A percentile compares a stretch with the other conserved stretches of the same genome.
Conservation (phyloP, 345 rosid species). For the Aquilaria sinensis region DNA sequence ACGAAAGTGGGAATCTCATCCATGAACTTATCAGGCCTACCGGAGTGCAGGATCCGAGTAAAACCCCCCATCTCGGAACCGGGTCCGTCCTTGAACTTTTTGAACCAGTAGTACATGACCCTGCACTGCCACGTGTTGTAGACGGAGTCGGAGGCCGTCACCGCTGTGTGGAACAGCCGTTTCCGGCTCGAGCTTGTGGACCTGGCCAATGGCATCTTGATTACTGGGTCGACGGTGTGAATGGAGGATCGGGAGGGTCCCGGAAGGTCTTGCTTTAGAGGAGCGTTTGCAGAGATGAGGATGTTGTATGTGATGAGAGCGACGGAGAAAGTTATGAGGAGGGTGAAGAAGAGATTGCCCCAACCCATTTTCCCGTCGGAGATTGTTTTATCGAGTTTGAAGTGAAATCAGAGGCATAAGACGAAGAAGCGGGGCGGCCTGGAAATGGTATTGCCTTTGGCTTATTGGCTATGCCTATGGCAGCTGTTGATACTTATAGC, state of each 20-base stretch:
- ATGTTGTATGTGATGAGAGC: slow-evolving; percentile 95
- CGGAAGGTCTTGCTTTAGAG: slow-evolving; percentile 77
- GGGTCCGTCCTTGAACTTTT: slow-evolving; percentile 54
- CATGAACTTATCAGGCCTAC: slow-evolving; percentile 77
- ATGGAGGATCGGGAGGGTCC: slow-evolving; percentile 48
- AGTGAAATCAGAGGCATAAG: neutral
- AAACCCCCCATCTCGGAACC: slow-evolving; percentile 88
- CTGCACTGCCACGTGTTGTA: slow-evolving; percentile 99
- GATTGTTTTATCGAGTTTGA: neutral
- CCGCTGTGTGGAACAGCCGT: slow-evolving; percentile 93
- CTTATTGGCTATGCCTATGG: no score
- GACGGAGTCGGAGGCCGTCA: slow-evolving; percentile 90
- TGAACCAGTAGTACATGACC: slow-evolving; percentile 97
- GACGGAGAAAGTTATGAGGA: slow-evolving; percentile 64
- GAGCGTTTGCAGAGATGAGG: slow-evolving; percentile 89
- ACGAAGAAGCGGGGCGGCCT: no score
- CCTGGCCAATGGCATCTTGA: slow-evolving; percentile 62
- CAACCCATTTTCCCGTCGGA: slow-evolving; percentile 58
- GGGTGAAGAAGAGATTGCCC: slow-evolving; percentile 60
- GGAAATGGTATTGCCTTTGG: no score
- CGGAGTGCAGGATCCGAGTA: slow-evolving; percentile 94
- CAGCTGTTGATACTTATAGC: no score
- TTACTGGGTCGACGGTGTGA: slow-evolving; percentile 47
- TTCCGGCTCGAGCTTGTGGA: slow-evolving; percentile 27
- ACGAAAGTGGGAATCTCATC: slow-evolving; percentile 97